Evolutionary conservation across 2,329 filamentous ascomycete genomes (phyloP).

Genomic region (Lachnellula suecica): DNA sequence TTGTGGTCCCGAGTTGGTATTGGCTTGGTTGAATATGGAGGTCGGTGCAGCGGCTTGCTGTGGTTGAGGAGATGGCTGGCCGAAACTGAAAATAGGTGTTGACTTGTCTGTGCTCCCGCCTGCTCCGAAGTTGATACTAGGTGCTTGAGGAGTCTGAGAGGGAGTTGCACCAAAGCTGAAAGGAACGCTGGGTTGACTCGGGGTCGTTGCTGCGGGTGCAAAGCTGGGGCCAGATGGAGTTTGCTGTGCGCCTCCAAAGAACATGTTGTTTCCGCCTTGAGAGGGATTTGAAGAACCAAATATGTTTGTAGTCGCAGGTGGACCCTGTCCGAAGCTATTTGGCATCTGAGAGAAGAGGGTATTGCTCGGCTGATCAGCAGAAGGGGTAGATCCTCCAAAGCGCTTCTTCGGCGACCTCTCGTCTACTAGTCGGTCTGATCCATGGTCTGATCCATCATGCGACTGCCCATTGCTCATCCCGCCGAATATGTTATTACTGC

Average conservation of each 20-base stretch:
- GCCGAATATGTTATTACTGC: background rate
- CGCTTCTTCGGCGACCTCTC: constrained; percentile 22
- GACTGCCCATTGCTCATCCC: background rate
- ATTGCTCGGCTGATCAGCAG: constrained; percentile 1
- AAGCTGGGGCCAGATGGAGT: constrained; percentile 9
- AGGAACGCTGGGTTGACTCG: constrained; percentile 2
- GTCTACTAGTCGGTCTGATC: constrained; percentile 12
- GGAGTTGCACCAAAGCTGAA: constrained; percentile 19
- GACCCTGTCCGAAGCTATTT: constrained; percentile 6
- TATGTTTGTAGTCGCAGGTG: background rate
- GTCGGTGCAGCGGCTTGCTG: background rate
- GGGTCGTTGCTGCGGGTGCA: constrained; percentile 5
- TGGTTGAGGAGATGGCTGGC: background rate
- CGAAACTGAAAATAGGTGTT: constrained; percentile 11
- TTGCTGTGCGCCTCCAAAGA: constrained; percentile 11
- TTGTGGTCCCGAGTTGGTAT: background rate
- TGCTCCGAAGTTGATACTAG: background rate
- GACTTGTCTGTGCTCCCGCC: background rate
- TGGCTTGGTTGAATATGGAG: background rate
- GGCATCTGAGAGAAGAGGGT: constrained; percentile 1
- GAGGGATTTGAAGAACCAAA: constrained; percentile 13
- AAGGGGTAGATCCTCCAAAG: constrained; percentile 11
- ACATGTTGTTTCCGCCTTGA: constrained; percentile 6
- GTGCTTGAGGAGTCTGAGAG: constrained; percentile 9
- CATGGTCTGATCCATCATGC: constrained; percentile 4